phyloP scores from a whole-genome alignment of 345 rosid species.

The Arabidopsis suecica region DNA sequence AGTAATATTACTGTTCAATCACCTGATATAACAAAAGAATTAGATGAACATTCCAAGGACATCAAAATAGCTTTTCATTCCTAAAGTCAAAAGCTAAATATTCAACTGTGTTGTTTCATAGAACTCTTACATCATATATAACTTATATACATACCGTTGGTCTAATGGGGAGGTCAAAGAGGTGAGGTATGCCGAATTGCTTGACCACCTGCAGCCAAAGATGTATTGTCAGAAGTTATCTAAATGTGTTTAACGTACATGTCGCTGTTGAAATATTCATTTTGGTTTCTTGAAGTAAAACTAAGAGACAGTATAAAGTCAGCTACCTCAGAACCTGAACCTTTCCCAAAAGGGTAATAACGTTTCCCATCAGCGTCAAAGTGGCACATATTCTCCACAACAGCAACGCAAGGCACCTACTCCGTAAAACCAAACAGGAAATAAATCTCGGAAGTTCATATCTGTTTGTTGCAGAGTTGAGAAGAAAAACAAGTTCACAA shows the following conservation, averaged over 20 bases:
- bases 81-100: conserved; percentile 8
- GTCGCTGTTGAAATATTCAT: not conserved
- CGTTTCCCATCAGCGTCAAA: conserved; percentile 97
- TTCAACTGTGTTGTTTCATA: not conserved
- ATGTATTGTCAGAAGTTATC: conserved; percentile 18
- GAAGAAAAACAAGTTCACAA: conserved; percentile 28
- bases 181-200: conserved; percentile 98
- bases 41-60: not conserved
- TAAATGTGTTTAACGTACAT: not conserved
- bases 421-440: conserved; percentile 32
- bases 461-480: conserved; percentile 24
- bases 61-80: not conserved
- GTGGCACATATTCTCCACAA: conserved; percentile 97
- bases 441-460: conserved; percentile 9
- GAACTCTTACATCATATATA: not conserved
- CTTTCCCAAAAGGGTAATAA: conserved; percentile 94
- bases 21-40: not conserved
- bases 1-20: not conserved
- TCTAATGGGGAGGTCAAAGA: conserved; percentile 93
- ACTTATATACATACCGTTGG: conserved; percentile 56
- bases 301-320: not conserved
- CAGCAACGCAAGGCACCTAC: conserved; percentile 97
- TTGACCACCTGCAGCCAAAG: conserved; percentile 72
- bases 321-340: conserved; percentile 91
- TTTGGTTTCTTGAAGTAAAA: conserved; percentile 10